Percentiles rank a stretch among this genome's conserved stretches.
Conservation (phyloP, 2,329 filamentous ascomycete genomes). For the Aspergillus tanneri region DNA sequence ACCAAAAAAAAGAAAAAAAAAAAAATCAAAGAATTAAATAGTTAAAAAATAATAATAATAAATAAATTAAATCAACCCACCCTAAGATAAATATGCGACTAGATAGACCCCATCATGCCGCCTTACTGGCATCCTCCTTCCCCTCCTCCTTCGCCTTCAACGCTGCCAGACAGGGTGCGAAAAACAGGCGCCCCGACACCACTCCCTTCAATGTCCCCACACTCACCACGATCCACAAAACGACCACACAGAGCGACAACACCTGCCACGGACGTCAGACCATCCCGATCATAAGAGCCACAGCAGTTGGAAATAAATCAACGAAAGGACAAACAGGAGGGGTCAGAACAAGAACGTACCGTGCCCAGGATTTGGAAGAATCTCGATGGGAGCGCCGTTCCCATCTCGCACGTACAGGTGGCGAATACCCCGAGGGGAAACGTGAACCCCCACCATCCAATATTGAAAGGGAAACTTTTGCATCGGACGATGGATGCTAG, state of each 20-base stretch:
- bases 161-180: constrained; percentile 54
- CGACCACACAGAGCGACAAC: constrained; percentile 6
- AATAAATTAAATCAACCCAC: no score
- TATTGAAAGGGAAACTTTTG: constrained; percentile 57
- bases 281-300: neutral
- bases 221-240: constrained; percentile 46
- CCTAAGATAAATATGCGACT: no score
- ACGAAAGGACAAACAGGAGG: no score
- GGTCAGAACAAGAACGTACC: no score
- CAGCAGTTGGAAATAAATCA: neutral
- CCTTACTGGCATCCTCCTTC: constrained; percentile 17
- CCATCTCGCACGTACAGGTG: constrained; percentile 44
- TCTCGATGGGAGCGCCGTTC: constrained; percentile 52
- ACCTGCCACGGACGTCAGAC: neutral
- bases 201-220: constrained; percentile 51
- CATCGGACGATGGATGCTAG: constrained; percentile 34
- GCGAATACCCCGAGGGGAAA: constrained; percentile 61
- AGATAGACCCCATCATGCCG: constrained; percentile 15
- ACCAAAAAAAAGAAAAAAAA: neutral
- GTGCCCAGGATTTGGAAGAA: constrained; percentile 60
- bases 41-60: neutral
- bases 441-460: constrained; percentile 63
- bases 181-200: constrained; percentile 52
- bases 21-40: neutral
- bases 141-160: constrained; percentile 22